A percentile compares a stretch with the other conserved stretches of the same genome.
Conservation (phyloP, 768 basidiomycete species). For the Auricularia heimuer region DNA sequence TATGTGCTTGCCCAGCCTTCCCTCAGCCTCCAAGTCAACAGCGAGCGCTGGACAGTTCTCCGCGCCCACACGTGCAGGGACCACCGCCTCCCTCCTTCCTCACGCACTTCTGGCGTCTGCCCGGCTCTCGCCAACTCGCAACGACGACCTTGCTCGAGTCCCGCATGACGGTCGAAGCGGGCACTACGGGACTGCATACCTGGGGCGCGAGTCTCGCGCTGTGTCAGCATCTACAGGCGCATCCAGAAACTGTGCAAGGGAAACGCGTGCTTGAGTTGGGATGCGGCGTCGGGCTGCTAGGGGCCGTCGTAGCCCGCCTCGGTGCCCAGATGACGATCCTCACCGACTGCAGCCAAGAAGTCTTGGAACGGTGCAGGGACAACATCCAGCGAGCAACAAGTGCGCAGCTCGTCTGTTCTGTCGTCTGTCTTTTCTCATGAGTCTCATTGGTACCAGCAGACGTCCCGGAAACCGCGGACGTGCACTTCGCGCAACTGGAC, state of each 20-base stretch:
- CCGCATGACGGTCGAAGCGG: slow-evolving; percentile 11
- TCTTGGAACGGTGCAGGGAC: slow-evolving; percentile 6
- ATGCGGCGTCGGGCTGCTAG: slow-evolving; percentile 11
- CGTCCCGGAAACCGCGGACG: too few relatives aligned
- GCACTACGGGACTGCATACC: slow-evolving; percentile 13
- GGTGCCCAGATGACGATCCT: neutral
- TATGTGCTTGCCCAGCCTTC: too few relatives aligned
- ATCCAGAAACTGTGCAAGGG: slow-evolving; percentile 7
- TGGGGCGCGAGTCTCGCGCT: slow-evolving; percentile 11
- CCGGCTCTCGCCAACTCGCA: neutral
- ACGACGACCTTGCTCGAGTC: slow-evolving; percentile 10
- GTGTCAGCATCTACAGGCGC: slow-evolving; percentile 9
- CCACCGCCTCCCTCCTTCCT: slow-evolving; percentile 1
- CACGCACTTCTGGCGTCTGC: neutral
- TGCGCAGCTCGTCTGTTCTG: neutral
- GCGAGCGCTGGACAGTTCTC: neutral
- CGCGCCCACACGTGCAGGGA: neutral
- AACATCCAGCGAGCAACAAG: slow-evolving; percentile 2
- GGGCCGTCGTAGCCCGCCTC: slow-evolving; percentile 7
- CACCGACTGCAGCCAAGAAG: slow-evolving; percentile 7
- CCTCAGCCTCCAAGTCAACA: neutral
- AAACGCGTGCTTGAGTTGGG: slow-evolving; percentile 12
- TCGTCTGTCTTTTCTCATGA: neutral
- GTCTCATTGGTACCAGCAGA: neutral
- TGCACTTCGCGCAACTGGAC: too few relatives aligned